These are phyloP conservation scores for Fusarium sp. DNA, from an alignment of 2,329 filamentous ascomycete species.

Conservation along the genomic window DNA sequence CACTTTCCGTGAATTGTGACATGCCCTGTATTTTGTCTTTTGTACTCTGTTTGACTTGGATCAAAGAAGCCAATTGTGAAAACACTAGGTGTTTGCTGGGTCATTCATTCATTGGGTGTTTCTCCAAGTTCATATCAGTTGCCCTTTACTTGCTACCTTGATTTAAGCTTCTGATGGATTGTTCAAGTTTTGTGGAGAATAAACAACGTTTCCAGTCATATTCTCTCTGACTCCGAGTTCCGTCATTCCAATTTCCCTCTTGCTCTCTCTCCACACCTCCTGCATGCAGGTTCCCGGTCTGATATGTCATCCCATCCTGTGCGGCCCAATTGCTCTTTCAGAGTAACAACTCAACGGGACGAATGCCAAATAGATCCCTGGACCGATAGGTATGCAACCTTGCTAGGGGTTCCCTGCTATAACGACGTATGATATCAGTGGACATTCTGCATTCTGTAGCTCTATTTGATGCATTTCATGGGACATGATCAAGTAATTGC, in stretches of 20 bases:
- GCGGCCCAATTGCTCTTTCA: constrained; percentile 32
- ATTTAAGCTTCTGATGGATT: not conserved
- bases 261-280: not conserved
- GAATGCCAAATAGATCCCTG: constrained; percentile 14
- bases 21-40: not conserved
- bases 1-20: not conserved
- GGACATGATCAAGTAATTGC: not conserved
- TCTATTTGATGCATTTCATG: not conserved
- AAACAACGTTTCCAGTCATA: not conserved
- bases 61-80: not conserved
- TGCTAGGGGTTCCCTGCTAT: constrained; percentile 12
- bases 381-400: constrained; percentile 11
- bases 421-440: constrained; percentile 12
- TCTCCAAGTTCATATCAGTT: not conserved
- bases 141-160: not conserved
- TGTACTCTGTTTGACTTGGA: not conserved
- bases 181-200: constrained; percentile 21
- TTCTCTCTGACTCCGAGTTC: not conserved
- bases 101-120: not conserved
- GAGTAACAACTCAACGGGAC: constrained; percentile 17
- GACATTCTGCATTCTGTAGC: not conserved
- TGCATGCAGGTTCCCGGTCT: constrained; percentile 30
- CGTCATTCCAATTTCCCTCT: constrained; percentile 2
- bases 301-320: constrained; percentile 25
- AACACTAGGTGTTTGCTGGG: not conserved